Percentiles rank a stretch among this genome's conserved stretches.
Conservation (phyloP, 805 yeast genomes). For the Candida chilensis region DNA sequence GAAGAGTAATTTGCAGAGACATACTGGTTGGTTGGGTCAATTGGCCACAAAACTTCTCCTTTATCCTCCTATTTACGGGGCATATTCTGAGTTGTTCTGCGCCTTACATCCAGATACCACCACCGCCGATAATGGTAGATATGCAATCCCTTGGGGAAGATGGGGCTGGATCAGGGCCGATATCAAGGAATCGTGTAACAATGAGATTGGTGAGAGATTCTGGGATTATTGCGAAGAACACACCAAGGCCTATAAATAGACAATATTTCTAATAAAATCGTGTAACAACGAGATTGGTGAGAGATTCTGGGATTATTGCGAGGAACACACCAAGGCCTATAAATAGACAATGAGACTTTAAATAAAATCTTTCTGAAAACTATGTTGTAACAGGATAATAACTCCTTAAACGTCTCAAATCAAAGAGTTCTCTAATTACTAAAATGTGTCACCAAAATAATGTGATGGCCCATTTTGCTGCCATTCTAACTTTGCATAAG, state of each 20-base stretch:
- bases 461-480: no score
- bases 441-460: no score
- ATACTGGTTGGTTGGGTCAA: slow-evolving; percentile 3
- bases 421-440: no score
- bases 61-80: slow-evolving; percentile 22
- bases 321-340: no score
- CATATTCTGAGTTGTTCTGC: slow-evolving; percentile 32
- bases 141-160: slow-evolving; percentile 32
- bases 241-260: no score
- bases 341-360: no score
- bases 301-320: slow-evolving; percentile 22
- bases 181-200: slow-evolving; percentile 16
- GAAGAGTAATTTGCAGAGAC: slow-evolving; percentile 20
- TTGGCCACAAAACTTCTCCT: slow-evolving; percentile 2
- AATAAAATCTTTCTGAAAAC: no score
- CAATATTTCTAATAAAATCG: no score
- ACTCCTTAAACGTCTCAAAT: no score
- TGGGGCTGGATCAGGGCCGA: slow-evolving; percentile 25
- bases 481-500: no score
- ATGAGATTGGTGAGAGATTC: slow-evolving; percentile 18
- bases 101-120: slow-evolving; percentile 28
- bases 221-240: slow-evolving; percentile 23
- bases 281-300: slow-evolving; percentile 18
- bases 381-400: slow-evolving; percentile 16
- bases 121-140: slow-evolving; percentile 18